Evolutionary conservation across 108 stramenopile genomes (phyloP), one percentile per base, ranked within the genome.

Genomic region (Cyclotella sp.): DNA sequence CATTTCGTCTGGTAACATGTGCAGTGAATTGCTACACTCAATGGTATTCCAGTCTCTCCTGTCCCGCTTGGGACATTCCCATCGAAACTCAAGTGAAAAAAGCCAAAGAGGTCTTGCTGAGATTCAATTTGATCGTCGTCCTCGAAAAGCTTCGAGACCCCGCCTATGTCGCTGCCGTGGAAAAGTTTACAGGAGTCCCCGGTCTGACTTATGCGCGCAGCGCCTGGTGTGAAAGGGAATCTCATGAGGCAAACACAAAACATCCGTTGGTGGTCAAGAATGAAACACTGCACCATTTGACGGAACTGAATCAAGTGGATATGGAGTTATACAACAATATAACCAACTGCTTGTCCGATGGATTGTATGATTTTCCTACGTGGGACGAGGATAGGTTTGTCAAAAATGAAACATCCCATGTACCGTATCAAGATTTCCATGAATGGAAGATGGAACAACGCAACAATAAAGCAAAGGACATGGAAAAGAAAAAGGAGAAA

Each of bases 111-210:
- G 30, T 61, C 12, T 61, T 78, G 10, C 61, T 62, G 8, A 0
- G 69, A 27, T 78, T 67, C 68, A 78, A 78, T 46, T 49, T 78
- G 2, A 70, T 78, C 12, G 62, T 78, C 0, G 34, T 78, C 15
- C 61, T 46, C n/a, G 77, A 78, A 30, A 70, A 51, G 53, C 40
- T 78, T 4, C 22, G 49, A 18, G 60, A 78, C 42, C 61, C 77
- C 4, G 29, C 13, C 0, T 78, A 78, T 40, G 69, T 63, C 1
- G 21, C 49, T 18, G 68, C 69, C 27, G 69, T 78, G 21, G 77
- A 78, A 13, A 40, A 47, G 12, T 70, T 78, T 15, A 70, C 70
- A 44, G 77, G 77, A 16, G 77, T 78, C 7, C 68, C 77, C 10
- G 77, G 77, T 3, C 24, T 70, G 0, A 54, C 49, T 9, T 44